Conservation (phyloP, 2,329 filamentous ascomycete species). For the Colletotrichum abscissum region DNA sequence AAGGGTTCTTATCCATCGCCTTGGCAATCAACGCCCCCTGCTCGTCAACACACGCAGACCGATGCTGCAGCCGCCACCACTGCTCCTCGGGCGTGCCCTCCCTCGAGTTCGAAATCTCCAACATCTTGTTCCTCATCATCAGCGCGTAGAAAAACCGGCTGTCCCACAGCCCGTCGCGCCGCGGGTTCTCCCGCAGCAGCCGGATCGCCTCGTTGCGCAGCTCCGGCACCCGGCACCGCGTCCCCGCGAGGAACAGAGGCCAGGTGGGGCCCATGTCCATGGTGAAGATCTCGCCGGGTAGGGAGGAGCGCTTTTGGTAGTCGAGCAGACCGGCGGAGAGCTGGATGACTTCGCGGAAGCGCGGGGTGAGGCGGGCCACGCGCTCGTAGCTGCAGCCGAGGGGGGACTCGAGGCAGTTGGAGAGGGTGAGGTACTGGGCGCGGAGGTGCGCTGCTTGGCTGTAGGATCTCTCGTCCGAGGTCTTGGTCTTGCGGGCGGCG, state of each 20-base stretch:
- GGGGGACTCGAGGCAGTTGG: slow-evolving; percentile 37
- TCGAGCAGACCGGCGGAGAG: slow-evolving; percentile 39
- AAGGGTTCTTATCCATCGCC: slow-evolving; percentile 24
- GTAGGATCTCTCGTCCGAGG: slow-evolving; percentile 38
- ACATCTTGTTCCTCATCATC: slow-evolving; percentile 27
- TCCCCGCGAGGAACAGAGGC: slow-evolving; percentile 40
- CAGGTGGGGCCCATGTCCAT: slow-evolving; percentile 44
- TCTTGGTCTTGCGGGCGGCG: slow-evolving; percentile 17
- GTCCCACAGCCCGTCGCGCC: slow-evolving; percentile 45
- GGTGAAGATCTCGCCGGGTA: slow-evolving; percentile 39
- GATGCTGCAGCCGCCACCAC: slow-evolving; percentile 35
- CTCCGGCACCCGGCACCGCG: slow-evolving; percentile 39
- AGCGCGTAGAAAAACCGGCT: slow-evolving; percentile 38
- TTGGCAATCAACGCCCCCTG: slow-evolving; percentile 18
- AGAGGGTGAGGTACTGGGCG: slow-evolving; percentile 41
- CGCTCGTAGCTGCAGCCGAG: slow-evolving; percentile 39
- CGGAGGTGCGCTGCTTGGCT: slow-evolving; percentile 39
- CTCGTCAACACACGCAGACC: slow-evolving; percentile 26
- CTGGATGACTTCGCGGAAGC: slow-evolving; percentile 42
- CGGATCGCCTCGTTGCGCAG: slow-evolving; percentile 41
- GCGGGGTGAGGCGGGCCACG: slow-evolving; percentile 39
- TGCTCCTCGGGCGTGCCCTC: slow-evolving; percentile 38
- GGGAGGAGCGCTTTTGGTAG: slow-evolving; percentile 25
- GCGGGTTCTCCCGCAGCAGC: slow-evolving; percentile 40
- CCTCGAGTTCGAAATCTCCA: slow-evolving; percentile 38